phyloP scores from a whole-genome alignment of 148 eudicot genomes.

The Spergularia bocconei region DNA sequence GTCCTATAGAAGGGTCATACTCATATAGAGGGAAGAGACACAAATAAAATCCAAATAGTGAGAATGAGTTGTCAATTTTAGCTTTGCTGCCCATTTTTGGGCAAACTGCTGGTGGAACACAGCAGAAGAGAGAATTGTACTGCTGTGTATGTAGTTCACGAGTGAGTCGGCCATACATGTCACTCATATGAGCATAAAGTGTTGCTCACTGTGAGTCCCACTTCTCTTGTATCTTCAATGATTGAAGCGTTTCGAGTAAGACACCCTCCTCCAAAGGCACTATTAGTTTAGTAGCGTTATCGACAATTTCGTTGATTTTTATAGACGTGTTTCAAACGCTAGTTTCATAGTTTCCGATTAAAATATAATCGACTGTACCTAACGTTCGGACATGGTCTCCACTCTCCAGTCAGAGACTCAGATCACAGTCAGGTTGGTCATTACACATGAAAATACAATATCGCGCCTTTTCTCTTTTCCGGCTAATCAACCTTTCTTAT shows the following conservation, averaged over 20 bases:
- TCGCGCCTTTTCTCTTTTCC: no score
- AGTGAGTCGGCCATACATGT: neutral
- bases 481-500: no score
- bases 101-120: neutral
- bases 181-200: neutral
- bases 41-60: slow-evolving; percentile 8
- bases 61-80: slow-evolving; percentile 13
- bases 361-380: no score
- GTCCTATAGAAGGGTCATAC: neutral
- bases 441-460: no score
- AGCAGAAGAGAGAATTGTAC: neutral
- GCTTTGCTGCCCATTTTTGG: neutral
- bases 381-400: no score
- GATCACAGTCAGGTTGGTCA: no score
- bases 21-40: slow-evolving; percentile 5
- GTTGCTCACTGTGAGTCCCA: neutral
- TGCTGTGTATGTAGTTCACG: slow-evolving; percentile 6
- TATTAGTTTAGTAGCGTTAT: no score
- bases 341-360: no score
- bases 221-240: slow-evolving; percentile 9
- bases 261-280: no score
- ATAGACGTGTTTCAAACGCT: no score
- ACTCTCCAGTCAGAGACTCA: no score
- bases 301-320: no score
- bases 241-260: neutral